phyloP scores from a whole-genome alignment of 2,329 filamentous ascomycete species.

The Blumeria hordei region DNA sequence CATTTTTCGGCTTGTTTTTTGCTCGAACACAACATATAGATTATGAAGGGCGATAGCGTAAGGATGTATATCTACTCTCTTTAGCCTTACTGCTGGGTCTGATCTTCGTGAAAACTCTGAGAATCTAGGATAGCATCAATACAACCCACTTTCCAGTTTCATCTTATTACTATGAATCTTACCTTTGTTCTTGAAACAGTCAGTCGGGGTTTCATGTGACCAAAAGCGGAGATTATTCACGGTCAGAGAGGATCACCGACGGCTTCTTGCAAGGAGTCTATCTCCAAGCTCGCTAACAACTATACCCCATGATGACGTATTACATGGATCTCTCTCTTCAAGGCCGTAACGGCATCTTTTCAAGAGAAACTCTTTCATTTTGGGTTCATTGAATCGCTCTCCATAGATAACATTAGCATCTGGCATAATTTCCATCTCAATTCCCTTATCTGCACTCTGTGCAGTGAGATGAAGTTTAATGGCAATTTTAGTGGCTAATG shows the following conservation, averaged over 20 bases:
- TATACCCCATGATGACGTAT: conserved; percentile 25
- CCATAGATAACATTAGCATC: conserved; percentile 47
- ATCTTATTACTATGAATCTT: too few relatives aligned
- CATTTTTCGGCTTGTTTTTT: too few relatives aligned
- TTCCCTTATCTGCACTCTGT: conserved; percentile 21
- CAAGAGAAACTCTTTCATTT: conserved; percentile 47
- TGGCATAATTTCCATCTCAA: conserved; percentile 28
- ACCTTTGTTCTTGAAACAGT: too few relatives aligned
- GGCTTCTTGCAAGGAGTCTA: conserved; percentile 29
- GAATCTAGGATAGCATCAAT: too few relatives aligned
- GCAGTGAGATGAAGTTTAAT: conserved; percentile 31
- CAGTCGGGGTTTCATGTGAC: too few relatives aligned
- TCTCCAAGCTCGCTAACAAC: conserved; percentile 29
- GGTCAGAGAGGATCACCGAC: conserved; percentile 17
- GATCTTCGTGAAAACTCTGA: too few relatives aligned
- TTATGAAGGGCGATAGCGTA: too few relatives aligned
- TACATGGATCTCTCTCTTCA: conserved; percentile 15
- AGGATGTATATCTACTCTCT: too few relatives aligned
- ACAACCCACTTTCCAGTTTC: too few relatives aligned
- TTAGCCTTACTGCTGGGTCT: too few relatives aligned
- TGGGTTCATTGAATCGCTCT: conserved; percentile 50
- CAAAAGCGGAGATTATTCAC: too few relatives aligned
- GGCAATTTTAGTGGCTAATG: conserved; percentile 44
- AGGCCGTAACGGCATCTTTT: conserved; percentile 22
- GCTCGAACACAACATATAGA: too few relatives aligned